Percentiles rank a stretch among this genome's conserved stretches.
Conservation (phyloP, 495 filamentous ascomycete genomes). For the Penicillium paradoxum region DNA sequence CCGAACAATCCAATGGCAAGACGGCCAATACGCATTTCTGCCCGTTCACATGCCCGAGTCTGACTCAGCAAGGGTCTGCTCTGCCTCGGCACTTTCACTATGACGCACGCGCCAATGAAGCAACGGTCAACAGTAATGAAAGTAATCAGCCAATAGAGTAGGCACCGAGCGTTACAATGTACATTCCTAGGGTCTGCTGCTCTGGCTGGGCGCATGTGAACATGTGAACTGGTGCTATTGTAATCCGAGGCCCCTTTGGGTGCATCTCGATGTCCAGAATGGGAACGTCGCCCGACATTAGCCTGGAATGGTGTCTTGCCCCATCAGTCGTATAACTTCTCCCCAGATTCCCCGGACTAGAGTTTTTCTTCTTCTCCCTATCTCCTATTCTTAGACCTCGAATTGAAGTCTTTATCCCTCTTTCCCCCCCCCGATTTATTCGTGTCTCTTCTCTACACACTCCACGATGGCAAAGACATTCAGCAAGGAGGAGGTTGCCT, state of each 20-base stretch:
- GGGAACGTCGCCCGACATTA: conserved; percentile 9
- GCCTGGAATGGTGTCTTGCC: conserved; percentile 6
- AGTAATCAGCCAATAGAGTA: conserved; percentile 16
- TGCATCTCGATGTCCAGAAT: conserved; percentile 3
- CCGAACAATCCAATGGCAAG: not conserved
- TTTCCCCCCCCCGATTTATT: conserved; percentile 1
- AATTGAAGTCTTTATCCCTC: not conserved
- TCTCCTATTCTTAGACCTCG: conserved; percentile 1
- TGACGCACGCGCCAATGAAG: conserved; percentile 25
- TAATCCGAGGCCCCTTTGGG: conserved; percentile 20
- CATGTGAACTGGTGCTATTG: conserved; percentile 1
- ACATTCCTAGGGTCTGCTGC: conserved; percentile 3
- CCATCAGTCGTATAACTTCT: conserved; percentile 16
- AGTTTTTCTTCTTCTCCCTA: conserved; percentile 19
- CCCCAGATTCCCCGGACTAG: conserved; percentile 25
- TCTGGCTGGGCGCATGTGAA: conserved; percentile 2
- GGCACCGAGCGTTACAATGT: conserved; percentile 6
- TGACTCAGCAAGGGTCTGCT: conserved; percentile 1
- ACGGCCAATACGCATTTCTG: not conserved
- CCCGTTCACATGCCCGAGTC: not conserved
- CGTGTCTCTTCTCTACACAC: not conserved
- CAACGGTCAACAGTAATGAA: conserved; percentile 15
- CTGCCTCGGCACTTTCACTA: conserved; percentile 32
- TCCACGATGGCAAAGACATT: conserved; percentile 82
- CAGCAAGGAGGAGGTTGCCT: conserved; percentile 75